phyloP scores from a whole-genome alignment of 495 filamentous ascomycete genomes.

The Penicillium coffeae region DNA sequence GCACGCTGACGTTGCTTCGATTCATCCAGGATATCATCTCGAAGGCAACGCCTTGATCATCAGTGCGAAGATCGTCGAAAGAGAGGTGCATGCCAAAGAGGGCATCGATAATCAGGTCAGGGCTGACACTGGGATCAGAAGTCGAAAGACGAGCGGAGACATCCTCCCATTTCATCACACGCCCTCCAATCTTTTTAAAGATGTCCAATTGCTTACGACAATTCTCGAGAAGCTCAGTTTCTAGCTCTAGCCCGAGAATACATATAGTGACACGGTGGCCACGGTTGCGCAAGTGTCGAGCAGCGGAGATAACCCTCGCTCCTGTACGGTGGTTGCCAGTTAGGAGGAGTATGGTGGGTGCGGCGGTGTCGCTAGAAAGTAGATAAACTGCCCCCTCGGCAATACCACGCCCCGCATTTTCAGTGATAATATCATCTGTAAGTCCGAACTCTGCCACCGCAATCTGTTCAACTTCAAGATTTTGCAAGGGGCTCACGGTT shows the following conservation, averaged over 20 bases:
- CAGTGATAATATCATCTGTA: slow-evolving; percentile 82
- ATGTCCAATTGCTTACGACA: slow-evolving; percentile 71
- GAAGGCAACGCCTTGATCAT: slow-evolving; percentile 77
- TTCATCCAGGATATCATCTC: slow-evolving; percentile 87
- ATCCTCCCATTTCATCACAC: slow-evolving; percentile 56
- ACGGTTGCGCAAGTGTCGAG: slow-evolving; percentile 79
- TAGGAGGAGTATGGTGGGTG: slow-evolving; percentile 71
- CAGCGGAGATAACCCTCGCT: slow-evolving; percentile 77
- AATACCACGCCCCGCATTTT: slow-evolving; percentile 85
- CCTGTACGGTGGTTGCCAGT: slow-evolving; percentile 88
- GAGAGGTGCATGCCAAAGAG: slow-evolving; percentile 77
- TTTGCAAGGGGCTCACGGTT: slow-evolving; percentile 76
- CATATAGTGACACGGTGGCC: slow-evolving; percentile 74
- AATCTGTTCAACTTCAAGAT: slow-evolving; percentile 86
- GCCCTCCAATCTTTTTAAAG: slow-evolving; percentile 72
- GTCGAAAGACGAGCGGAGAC: slow-evolving; percentile 50
- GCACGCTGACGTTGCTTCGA: slow-evolving; percentile 66
- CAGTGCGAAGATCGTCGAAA: slow-evolving; percentile 77
- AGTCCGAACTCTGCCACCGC: slow-evolving; percentile 79
- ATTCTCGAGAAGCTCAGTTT: slow-evolving; percentile 68
- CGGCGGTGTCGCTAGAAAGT: slow-evolving; percentile 40
- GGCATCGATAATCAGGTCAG: slow-evolving; percentile 85
- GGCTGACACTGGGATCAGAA: slow-evolving; percentile 48
- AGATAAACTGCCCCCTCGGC: slow-evolving; percentile 72
- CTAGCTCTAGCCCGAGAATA: slow-evolving; percentile 73